These are phyloP conservation scores for Peniophora sp. DNA, from an alignment of 1,284 basidiomycete species.

Conservation along the genomic window DNA sequence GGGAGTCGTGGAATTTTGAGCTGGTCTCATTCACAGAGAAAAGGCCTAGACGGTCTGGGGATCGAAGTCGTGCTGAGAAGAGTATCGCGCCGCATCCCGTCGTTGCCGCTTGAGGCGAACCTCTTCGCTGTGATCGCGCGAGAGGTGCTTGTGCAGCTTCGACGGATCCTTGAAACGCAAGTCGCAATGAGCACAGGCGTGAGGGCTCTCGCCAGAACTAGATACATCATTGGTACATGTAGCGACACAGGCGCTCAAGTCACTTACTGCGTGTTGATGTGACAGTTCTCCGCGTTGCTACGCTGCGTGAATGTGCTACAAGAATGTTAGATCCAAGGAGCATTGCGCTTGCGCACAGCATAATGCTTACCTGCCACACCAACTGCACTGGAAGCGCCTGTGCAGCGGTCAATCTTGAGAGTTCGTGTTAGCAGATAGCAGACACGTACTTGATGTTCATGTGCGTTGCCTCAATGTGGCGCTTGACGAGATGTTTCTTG, in stretches of 20 bases:
- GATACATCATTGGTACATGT: not conserved
- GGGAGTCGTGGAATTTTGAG: too few relatives aligned
- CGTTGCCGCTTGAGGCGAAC: constrained; percentile 34
- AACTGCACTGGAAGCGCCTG: constrained; percentile 47
- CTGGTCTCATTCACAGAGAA: too few relatives aligned
- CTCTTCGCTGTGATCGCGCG: constrained; percentile 43
- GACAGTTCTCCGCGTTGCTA: constrained; percentile 46
- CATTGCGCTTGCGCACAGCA: too few relatives aligned
- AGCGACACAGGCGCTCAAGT: constrained; percentile 4
- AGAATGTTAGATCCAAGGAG: too few relatives aligned
- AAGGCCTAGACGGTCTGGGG: too few relatives aligned
- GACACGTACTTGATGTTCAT: constrained; percentile 46
- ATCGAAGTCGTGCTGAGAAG: too few relatives aligned
- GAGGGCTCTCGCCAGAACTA: constrained; percentile 50
- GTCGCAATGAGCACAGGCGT: constrained; percentile 47
- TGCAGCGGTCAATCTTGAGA: constrained; percentile 3
- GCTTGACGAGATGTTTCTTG: constrained; percentile 60
- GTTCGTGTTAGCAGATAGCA: constrained; percentile 7
- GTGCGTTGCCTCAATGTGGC: constrained; percentile 59
- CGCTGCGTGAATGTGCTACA: constrained; percentile 44
- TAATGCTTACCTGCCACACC: constrained; percentile 32
- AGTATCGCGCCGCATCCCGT: too few relatives aligned
- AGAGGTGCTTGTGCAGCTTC: constrained; percentile 51
- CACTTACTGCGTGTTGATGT: constrained; percentile 54
- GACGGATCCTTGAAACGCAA: constrained; percentile 56